phyloP scores from a whole-genome alignment of 768 basidiomycete species.

The Ramaria sp. region DNA sequence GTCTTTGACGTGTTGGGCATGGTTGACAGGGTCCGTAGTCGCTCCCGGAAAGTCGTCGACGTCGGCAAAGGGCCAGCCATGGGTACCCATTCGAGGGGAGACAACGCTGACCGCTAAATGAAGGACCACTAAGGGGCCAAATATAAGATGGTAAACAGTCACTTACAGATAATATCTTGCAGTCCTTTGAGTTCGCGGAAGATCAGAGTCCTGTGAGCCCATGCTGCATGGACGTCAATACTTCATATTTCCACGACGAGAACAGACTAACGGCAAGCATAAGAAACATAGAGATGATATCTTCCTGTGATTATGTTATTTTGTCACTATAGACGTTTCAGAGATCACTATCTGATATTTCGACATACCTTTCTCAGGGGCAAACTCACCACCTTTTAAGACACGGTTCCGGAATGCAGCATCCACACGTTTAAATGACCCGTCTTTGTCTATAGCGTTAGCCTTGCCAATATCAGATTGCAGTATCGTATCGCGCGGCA shows the following conservation, averaged over 20 bases:
- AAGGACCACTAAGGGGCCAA: background rate
- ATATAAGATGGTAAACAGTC: background rate
- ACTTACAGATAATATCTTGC: conserved; percentile 70
- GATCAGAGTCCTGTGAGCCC: conserved; percentile 90
- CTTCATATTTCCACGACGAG: conserved; percentile 4
- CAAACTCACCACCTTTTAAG: conserved; percentile 45
- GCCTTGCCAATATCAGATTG: conserved; percentile 45
- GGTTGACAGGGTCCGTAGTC: conserved; percentile 64
- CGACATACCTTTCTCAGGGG: conserved; percentile 62
- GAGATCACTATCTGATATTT: background rate
- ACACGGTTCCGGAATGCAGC: conserved; percentile 47
- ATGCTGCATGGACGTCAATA: conserved; percentile 37
- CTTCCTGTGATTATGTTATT: conserved; percentile 39
- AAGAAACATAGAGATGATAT: conserved; percentile 86
- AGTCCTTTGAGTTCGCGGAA: conserved; percentile 86
- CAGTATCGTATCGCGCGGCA: conserved; percentile 8
- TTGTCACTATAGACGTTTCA: background rate
- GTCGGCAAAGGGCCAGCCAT: conserved; percentile 83
- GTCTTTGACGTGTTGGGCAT: conserved; percentile 65
- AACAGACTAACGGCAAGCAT: conserved; percentile 63
- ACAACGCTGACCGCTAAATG: conserved; percentile 63
- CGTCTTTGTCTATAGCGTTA: conserved; percentile 41
- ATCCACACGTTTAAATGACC: conserved; percentile 49
- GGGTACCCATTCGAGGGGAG: conserved; percentile 72
- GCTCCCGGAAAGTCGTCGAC: conserved; percentile 60